Evolutionary conservation across 1,284 basidiomycete genomes (phyloP), one percentile per base, ranked within the genome.

Genomic region (Cryptococcus wingfieldii): DNA sequence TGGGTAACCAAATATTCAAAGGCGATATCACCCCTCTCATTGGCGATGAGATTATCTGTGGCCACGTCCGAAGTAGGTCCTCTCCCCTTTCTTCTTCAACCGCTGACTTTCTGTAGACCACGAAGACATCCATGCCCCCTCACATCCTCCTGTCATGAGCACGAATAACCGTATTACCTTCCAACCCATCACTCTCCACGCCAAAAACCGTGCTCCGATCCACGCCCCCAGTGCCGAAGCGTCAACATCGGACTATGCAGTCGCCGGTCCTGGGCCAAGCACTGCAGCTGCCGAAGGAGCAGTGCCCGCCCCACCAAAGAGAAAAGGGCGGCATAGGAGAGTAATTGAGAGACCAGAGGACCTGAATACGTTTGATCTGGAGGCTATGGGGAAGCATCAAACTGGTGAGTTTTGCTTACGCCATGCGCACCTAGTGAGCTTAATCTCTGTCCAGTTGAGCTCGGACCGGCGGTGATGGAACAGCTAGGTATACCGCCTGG

Each of bases 1-100:
- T 77, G 23, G 73, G 72, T 13, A 71, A 75, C 55, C 69, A 72
- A 48, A 55, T 75, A 38, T 75, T 71, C 54, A 67, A 72, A 48
- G 75, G 75, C 9, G 55, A 68, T 19, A 49, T 66, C 8, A 60
- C 69, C 5, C 65, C 69, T 12, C 43, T 75, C n/a, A 72, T 76
- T 49, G 75, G 74, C 2, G 66, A 67, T 50, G 75, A 77, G 48
- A 68, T 77, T 18, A 64, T 76, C 31, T 62, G 74, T 31, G 69
- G 68, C 19, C 63, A 68, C 2, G 62, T 67, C 19, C 50, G 74
- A 48, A 62, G 74, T 74, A 54, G 44, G 71, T 65, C 38, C 16
- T n/a, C 23, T 18, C 27, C 43, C 14, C 34, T 14, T 0, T 3
- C 34, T 14, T 12, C 37, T 44, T 23, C n/a, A 12, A 19, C 34